phyloP scores from a whole-genome alignment of 768 basidiomycete species.

The Tulasnella calospora region DNA sequence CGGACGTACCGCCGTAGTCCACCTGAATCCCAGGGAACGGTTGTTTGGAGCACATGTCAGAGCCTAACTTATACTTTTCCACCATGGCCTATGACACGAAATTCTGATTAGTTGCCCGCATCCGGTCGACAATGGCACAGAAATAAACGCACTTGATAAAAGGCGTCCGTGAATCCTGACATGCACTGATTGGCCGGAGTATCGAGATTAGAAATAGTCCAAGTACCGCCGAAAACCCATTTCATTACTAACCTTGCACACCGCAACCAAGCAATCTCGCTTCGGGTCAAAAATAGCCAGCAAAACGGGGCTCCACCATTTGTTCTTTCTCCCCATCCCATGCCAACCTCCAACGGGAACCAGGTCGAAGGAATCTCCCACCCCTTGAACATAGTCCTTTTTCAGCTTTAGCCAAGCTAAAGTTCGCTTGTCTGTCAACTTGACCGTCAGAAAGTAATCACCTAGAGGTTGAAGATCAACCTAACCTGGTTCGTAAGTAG shows the following conservation, averaged over 20 bases:
- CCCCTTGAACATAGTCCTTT: slow-evolving; percentile 79
- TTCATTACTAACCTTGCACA: slow-evolving; percentile 65
- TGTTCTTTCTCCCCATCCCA: slow-evolving; percentile 81
- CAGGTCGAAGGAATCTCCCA: slow-evolving; percentile 45
- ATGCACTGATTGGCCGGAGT: background rate
- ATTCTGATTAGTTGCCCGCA: background rate
- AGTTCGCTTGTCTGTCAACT: slow-evolving; percentile 65
- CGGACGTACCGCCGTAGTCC: slow-evolving; percentile 54
- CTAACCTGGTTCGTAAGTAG: slow-evolving; percentile 77
- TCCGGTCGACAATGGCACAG: background rate
- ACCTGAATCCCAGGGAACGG: slow-evolving; percentile 50
- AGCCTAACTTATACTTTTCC: slow-evolving; percentile 58
- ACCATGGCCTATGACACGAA: slow-evolving; percentile 50
- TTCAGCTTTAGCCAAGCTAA: slow-evolving; percentile 88
- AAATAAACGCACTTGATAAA: slow-evolving; percentile 58
- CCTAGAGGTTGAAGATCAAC: background rate
- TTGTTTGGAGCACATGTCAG: slow-evolving; percentile 50
- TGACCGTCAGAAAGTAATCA: background rate
- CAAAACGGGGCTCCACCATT: slow-evolving; percentile 90
- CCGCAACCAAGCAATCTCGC: slow-evolving; percentile 59
- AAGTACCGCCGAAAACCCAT: background rate
- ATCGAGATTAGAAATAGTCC: background rate
- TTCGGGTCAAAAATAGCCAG: slow-evolving; percentile 68
- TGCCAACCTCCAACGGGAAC: slow-evolving; percentile 67
- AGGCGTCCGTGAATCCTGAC: slow-evolving; percentile 75